These are phyloP conservation scores for Cladosporium oxysporum DNA, from an alignment of 2,329 filamentous ascomycete genomes.

Conservation along the genomic window DNA sequence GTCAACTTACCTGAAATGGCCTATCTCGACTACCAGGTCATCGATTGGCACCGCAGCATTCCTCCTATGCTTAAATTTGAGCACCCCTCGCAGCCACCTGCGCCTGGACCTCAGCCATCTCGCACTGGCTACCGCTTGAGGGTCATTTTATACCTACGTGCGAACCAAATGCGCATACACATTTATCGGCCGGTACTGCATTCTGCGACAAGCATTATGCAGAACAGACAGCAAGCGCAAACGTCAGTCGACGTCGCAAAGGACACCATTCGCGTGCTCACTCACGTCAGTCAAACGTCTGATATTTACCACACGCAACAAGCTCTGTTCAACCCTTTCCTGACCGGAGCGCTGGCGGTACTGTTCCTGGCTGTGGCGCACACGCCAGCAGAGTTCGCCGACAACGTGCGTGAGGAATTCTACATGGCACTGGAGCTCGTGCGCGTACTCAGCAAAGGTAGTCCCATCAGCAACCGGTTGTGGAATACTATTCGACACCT, in stretches of 20 bases:
- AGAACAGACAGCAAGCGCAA: constrained; percentile 71
- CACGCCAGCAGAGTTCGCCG: constrained; percentile 70
- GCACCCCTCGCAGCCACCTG: constrained; percentile 47
- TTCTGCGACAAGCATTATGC: constrained; percentile 78
- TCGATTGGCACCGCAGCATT: constrained; percentile 82
- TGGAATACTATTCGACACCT: constrained; percentile 73
- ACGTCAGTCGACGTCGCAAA: constrained; percentile 74
- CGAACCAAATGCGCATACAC: constrained; percentile 87
- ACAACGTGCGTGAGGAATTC: constrained; percentile 71
- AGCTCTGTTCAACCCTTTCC: constrained; percentile 78
- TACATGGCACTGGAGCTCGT: constrained; percentile 76
- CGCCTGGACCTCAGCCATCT: constrained; percentile 47
- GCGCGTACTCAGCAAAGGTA: constrained; percentile 69
- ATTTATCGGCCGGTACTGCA: constrained; percentile 87
- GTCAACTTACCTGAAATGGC: constrained; percentile 74
- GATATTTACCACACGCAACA: constrained; percentile 72
- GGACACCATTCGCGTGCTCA: constrained; percentile 72
- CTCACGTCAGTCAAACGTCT: constrained; percentile 69
- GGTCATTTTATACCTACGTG: constrained; percentile 80
- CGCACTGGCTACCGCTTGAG: constrained; percentile 73
- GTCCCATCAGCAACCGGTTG: constrained; percentile 69
- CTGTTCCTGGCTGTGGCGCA: constrained; percentile 77
- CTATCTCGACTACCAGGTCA: constrained; percentile 77
- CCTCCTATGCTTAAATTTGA: constrained; percentile 65
- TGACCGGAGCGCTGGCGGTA: constrained; percentile 72